These are phyloP conservation scores for Ophiostoma pallidulum DNA, from an alignment of 2,329 filamentous ascomycete species.

Conservation along the genomic window DNA sequence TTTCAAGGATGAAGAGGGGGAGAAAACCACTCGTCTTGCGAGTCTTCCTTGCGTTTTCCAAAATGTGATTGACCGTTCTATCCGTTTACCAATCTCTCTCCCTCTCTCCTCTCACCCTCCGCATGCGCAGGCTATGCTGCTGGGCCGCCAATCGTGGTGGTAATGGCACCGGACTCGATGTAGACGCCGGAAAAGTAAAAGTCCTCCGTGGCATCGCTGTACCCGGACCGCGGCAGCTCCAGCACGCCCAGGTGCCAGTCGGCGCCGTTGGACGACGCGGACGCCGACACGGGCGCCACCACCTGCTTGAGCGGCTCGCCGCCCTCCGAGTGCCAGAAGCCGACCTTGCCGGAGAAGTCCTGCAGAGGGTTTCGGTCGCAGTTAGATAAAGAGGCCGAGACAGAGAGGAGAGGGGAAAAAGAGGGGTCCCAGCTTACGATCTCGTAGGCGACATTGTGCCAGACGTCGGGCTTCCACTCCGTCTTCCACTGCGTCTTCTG, in stretches of 20 bases:
- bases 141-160: slow-evolving; percentile 21
- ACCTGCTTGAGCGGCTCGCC: slow-evolving; percentile 45
- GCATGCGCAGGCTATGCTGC: neutral
- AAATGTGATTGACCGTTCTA: too few relatives aligned
- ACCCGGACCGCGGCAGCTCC: slow-evolving; percentile 50
- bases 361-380: too few relatives aligned
- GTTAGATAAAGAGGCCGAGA: too few relatives aligned
- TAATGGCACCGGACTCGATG: slow-evolving; percentile 46
- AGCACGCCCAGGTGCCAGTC: slow-evolving; percentile 67
- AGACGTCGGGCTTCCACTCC: slow-evolving; percentile 51
- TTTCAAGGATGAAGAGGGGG: too few relatives aligned
- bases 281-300: slow-evolving; percentile 49
- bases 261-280: slow-evolving; percentile 55
- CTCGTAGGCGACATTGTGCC: slow-evolving; percentile 69
- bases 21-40: too few relatives aligned
- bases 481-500: slow-evolving; percentile 53
- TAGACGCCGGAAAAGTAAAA: slow-evolving; percentile 66
- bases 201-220: slow-evolving; percentile 49
- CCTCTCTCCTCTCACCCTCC: too few relatives aligned
- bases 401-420: too few relatives aligned
- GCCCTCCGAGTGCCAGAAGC: slow-evolving; percentile 62
- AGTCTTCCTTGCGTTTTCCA: too few relatives aligned
- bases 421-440: too few relatives aligned
- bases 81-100: too few relatives aligned
- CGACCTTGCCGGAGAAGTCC: slow-evolving; percentile 55